Percentiles rank a stretch among this genome's conserved stretches.
These are phyloP conservation scores for Hansenula sp. DNA, from an alignment of 1,139 yeast species.

Conservation along the genomic window DNA sequence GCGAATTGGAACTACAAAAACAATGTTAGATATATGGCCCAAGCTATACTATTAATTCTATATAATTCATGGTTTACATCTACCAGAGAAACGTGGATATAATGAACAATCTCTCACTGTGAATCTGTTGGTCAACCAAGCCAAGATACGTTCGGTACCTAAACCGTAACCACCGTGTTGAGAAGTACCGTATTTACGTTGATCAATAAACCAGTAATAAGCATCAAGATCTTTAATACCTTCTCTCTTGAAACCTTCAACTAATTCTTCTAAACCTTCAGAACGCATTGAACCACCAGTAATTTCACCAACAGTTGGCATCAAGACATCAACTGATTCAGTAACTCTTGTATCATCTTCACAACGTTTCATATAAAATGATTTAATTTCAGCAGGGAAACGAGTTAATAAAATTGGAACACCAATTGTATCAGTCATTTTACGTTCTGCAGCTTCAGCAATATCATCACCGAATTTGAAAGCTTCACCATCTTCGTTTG, in stretches of 20 bases:
- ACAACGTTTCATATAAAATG: conserved; percentile 96
- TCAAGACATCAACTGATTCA: conserved; percentile 94
- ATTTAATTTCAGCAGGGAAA: conserved; percentile 96
- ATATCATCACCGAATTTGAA: conserved; percentile 98
- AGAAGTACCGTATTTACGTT: conserved; percentile 94
- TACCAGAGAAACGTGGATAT: conserved; percentile 96
- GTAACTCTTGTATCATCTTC: conserved; percentile 89
- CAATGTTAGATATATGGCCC: too few relatives aligned
- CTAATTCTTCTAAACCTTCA: conserved; percentile 70
- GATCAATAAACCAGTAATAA: conserved; percentile 96
- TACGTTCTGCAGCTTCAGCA: conserved; percentile 99
- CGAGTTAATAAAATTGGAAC: conserved; percentile 86
- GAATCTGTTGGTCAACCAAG: conserved; percentile 96
- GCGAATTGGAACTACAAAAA: too few relatives aligned
- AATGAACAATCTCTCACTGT: conserved; percentile 97
- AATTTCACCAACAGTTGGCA: conserved; percentile 98
- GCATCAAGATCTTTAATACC: conserved; percentile 65
- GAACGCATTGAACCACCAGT: conserved; percentile 99
- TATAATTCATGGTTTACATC: conserved; percentile 78
- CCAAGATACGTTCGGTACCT: conserved; percentile 96
- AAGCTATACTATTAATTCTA: too few relatives aligned
- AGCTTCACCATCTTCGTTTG: conserved; percentile 88
- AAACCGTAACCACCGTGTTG: conserved; percentile 99
- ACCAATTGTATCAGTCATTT: conserved; percentile 93
- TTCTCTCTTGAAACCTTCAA: conserved; percentile 91